A percentile compares a stretch with the other conserved stretches of the same genome.
These are phyloP conservation scores for Entoloma clypeatum DNA, from an alignment of 1,284 basidiomycete species.

Conservation along the genomic window DNA sequence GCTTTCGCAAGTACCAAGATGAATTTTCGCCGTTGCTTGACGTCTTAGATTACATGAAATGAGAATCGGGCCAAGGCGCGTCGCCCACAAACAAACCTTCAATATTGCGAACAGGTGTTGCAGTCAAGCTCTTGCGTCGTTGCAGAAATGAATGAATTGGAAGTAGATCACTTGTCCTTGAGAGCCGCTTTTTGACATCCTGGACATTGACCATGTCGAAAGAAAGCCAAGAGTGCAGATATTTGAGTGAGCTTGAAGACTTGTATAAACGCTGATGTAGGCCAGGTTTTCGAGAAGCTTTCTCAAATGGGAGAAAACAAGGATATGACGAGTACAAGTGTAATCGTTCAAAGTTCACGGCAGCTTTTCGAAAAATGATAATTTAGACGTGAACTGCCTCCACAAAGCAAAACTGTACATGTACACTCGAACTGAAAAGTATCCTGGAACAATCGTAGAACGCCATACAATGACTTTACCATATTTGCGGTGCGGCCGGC, in stretches of 20 bases:
- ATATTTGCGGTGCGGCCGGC: conserved; percentile 66
- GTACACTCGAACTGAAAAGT: too few relatives aligned
- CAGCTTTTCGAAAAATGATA: conserved; percentile 6
- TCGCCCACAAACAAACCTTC: conserved; percentile 28
- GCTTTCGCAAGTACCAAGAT: conserved; percentile 79
- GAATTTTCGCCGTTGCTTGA: conserved; percentile 66
- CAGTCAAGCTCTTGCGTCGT: conserved; percentile 23
- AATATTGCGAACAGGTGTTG: conserved; percentile 31
- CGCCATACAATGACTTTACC: too few relatives aligned
- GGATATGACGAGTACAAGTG: too few relatives aligned
- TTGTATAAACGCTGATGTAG: too few relatives aligned
- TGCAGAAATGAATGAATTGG: conserved; percentile 18
- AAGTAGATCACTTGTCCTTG: conserved; percentile 10
- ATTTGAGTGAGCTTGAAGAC: too few relatives aligned
- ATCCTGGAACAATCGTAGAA: too few relatives aligned
- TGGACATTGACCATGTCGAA: neutral
- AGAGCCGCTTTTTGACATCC: neutral
- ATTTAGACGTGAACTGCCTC: neutral
- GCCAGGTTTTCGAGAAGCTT: too few relatives aligned
- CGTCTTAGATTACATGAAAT: conserved; percentile 50
- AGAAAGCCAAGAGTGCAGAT: neutral
- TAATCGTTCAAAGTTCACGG: too few relatives aligned
- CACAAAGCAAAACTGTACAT: conserved; percentile 5
- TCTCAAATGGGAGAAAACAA: too few relatives aligned
- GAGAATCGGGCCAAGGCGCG: conserved; percentile 3